Conservation (phyloP, 1,284 basidiomycete species). For the Malassezia globosa region DNA sequence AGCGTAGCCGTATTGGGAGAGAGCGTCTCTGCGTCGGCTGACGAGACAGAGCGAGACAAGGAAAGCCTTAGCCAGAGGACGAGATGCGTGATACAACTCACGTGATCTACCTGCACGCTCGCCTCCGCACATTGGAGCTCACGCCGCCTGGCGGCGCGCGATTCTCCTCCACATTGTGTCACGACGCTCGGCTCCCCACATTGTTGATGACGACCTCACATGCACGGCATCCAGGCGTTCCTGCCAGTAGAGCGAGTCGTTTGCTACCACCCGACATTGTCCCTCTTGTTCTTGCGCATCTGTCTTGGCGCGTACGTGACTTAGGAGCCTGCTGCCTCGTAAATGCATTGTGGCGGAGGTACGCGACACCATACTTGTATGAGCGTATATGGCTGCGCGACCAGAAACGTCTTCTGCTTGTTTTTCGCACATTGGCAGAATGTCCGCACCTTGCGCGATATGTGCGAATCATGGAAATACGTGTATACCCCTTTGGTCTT, state of each 20-base stretch:
- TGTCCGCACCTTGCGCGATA: constrained; percentile 22
- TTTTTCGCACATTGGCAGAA: constrained; percentile 26
- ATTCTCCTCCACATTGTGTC: neutral
- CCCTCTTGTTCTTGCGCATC: constrained; percentile 22
- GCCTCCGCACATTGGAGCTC: too few relatives aligned
- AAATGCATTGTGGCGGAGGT: constrained; percentile 18
- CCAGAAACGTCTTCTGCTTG: constrained; percentile 29
- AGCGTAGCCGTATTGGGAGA: neutral
- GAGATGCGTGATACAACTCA: too few relatives aligned
- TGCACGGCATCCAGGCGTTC: neutral
- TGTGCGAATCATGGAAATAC: constrained; percentile 29
- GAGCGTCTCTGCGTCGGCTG: neutral
- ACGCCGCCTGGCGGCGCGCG: neutral
- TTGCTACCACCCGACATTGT: constrained; percentile 34
- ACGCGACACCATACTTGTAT: constrained; percentile 34
- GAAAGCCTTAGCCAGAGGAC: too few relatives aligned
- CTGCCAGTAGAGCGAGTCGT: neutral
- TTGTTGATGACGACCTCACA: too few relatives aligned
- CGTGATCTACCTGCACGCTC: too few relatives aligned
- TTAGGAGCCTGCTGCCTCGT: constrained; percentile 30
- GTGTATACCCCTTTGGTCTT: constrained; percentile 40
- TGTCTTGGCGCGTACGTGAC: constrained; percentile 28
- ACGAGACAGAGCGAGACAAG: neutral
- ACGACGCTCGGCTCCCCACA: too few relatives aligned
- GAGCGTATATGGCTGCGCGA: constrained; percentile 37